Evolutionary conservation across 495 filamentous ascomycete genomes (phyloP).

Genomic region (Pseudoneurospora amorphoporcata): DNA sequence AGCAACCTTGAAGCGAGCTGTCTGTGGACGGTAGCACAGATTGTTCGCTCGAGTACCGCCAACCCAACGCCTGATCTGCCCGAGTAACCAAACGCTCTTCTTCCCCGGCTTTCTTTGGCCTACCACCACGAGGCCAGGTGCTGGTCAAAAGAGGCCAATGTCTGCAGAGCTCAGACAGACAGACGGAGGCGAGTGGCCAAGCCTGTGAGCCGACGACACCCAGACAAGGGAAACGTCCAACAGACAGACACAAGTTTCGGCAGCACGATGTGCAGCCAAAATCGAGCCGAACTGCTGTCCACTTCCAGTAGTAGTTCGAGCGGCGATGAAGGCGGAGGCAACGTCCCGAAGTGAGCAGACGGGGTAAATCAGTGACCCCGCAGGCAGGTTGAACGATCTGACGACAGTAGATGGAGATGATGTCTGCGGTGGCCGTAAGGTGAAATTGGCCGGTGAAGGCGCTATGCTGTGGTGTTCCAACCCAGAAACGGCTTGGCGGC

Average conservation of each 20-base stretch:
- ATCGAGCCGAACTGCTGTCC: not conserved
- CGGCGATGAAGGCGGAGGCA: not conserved
- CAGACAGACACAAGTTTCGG: not conserved
- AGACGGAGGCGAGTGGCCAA: not conserved
- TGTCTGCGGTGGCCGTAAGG: not conserved
- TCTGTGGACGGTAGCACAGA: constrained; percentile 6
- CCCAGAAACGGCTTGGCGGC: not conserved
- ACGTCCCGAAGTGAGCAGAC: not conserved
- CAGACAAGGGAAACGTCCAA: not conserved
- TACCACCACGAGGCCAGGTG: not conserved
- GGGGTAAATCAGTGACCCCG: not conserved
- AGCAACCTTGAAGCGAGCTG: constrained; percentile 2
- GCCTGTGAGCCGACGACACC: not conserved
- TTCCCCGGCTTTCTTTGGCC: not conserved
- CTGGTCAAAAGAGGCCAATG: not conserved
- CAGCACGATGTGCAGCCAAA: not conserved
- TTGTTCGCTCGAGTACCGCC: constrained; percentile 14
- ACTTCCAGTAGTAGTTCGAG: not conserved
- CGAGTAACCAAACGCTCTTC: not conserved
- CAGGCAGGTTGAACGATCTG: not conserved
- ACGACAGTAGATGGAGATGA: not conserved
- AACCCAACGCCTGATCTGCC: constrained; percentile 4
- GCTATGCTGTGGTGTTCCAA: not conserved
- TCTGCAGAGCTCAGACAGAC: not conserved
- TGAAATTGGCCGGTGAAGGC: not conserved